Evolutionary conservation across 73 alveolate genomes (phyloP).

Genomic region (Paramecium tetraurelia): DNA sequence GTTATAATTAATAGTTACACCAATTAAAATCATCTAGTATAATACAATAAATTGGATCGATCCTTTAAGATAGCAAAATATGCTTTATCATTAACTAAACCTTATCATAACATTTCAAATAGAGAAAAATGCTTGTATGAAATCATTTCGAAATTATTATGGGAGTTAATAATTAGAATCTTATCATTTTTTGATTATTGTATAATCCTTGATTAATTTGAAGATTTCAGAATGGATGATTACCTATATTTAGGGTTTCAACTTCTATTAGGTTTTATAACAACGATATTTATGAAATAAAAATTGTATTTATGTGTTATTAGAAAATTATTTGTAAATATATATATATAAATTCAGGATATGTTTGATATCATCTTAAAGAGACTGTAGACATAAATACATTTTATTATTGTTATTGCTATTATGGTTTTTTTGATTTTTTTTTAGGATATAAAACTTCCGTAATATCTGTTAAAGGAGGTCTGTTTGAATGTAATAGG

Average conservation of each 20-base stretch:
- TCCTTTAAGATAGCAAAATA: no score
- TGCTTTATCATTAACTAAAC: no score
- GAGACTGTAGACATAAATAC: background rate
- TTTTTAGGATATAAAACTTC: background rate
- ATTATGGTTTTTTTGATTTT: background rate
- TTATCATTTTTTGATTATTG: no score
- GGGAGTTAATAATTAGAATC: background rate
- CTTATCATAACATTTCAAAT: no score
- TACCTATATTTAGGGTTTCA: background rate
- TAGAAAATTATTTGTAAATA: background rate
- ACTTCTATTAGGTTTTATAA: background rate
- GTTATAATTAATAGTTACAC: no score
- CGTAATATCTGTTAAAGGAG: slow-evolving; percentile 11
- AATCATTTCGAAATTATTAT: no score
- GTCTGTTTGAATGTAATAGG: background rate
- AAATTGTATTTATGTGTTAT: background rate
- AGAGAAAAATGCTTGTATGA: background rate
- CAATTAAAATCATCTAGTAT: no score
- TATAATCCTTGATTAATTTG: background rate
- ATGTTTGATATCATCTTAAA: background rate
- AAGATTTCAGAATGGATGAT: background rate
- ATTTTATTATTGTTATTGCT: background rate
- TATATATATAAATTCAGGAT: background rate
- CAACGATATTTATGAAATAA: background rate
- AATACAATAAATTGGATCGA: no score